Evolutionary conservation across 805 yeast species (phyloP).

Genomic region (Barnettozyma populi): DNA sequence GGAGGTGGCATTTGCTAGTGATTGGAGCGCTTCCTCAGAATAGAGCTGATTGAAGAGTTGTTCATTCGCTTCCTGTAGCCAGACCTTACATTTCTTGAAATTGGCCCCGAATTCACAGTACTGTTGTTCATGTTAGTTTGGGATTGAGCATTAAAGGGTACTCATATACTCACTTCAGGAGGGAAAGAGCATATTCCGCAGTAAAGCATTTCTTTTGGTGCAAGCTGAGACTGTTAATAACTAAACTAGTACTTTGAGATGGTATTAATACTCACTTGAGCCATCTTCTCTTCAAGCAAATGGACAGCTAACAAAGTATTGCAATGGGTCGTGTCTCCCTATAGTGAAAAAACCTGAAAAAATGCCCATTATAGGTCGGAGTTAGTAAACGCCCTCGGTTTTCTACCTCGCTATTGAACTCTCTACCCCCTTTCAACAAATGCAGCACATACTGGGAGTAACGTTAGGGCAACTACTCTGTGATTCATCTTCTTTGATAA

Average conservation of each 20-base stretch:
- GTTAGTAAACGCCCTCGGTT: neutral
- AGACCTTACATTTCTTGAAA: conserved; percentile 74
- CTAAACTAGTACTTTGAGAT: neutral
- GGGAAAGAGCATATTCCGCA: conserved; percentile 81
- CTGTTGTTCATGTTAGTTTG: conserved; percentile 18
- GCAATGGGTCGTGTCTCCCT: no score
- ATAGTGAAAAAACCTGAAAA: neutral
- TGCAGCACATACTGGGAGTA: no score
- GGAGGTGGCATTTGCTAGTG: conserved; percentile 47
- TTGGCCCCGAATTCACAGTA: conserved; percentile 89
- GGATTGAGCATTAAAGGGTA: neutral
- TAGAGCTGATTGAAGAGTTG: conserved; percentile 58
- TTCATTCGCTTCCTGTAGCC: conserved; percentile 61
- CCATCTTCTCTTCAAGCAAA: neutral
- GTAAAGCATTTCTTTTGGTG: conserved; percentile 44
- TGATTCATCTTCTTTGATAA: no score
- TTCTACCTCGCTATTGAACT: neutral
- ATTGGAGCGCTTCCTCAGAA: conserved; percentile 41
- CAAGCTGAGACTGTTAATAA: conserved; percentile 5
- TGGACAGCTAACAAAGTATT: neutral
- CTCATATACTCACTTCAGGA: conserved; percentile 42
- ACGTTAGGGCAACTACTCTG: no score
- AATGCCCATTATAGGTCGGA: neutral
- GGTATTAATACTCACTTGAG: neutral
- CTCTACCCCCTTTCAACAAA: neutral